Evolutionary conservation across 371 early-diverging fungal genomes (phyloP).

Genomic region (Lichtheimia ornata): DNA sequence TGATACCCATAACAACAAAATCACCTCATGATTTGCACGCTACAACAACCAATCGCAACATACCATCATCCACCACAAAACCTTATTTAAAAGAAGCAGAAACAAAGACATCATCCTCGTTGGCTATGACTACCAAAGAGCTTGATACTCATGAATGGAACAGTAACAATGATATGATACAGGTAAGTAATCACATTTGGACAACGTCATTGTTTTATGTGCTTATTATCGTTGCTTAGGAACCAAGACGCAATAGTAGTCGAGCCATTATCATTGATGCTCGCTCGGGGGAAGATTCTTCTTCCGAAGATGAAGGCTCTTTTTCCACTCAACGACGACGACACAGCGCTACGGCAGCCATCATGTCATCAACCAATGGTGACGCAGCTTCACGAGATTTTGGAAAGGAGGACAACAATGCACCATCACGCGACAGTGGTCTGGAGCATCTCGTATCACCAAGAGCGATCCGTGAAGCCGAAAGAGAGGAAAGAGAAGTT

Average conservation of each 20-base stretch:
- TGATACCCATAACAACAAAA: no score
- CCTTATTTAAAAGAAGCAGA: not conserved
- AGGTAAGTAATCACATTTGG: not conserved
- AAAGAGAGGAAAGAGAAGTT: conserved; percentile 45
- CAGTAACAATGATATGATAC: not conserved
- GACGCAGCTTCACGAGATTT: not conserved
- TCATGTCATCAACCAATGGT: not conserved
- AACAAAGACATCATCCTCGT: not conserved
- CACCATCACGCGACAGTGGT: not conserved
- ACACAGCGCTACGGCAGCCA: not conserved
- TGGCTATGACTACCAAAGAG: not conserved
- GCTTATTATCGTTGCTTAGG: not conserved
- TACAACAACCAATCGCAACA: not conserved
- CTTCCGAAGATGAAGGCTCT: not conserved
- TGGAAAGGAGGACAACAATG: not conserved
- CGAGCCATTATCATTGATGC: conserved; percentile 10
- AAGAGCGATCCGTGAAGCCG: conserved; percentile 46
- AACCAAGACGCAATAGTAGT: conserved; percentile 1
- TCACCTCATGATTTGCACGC: not conserved
- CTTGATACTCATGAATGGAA: not conserved
- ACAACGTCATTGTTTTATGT: not conserved
- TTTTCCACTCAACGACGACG: no score
- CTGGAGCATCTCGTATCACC: conserved; percentile 44
- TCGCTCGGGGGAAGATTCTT: not conserved
- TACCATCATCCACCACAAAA: not conserved